Evolutionary conservation across 768 basidiomycete species (phyloP).

Genomic region (Coprinellus aureogranulatus): DNA sequence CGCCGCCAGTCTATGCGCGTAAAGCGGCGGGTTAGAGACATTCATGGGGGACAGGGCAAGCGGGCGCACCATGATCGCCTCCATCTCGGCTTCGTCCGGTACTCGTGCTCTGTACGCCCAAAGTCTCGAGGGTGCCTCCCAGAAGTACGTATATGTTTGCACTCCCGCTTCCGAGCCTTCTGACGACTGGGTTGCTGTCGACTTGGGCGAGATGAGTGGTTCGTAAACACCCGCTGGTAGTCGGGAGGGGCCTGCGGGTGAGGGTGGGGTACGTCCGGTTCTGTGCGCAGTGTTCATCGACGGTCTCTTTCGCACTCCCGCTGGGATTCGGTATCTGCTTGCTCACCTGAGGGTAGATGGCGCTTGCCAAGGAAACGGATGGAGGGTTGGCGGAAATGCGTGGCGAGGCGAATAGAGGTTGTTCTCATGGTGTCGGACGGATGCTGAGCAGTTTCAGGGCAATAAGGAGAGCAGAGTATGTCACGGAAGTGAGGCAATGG

Average conservation of each 20-base stretch:
- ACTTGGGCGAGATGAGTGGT: slow-evolving; percentile 37
- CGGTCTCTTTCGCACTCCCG: too few relatives aligned
- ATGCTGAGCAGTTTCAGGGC: too few relatives aligned
- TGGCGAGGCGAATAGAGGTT: slow-evolving; percentile 18
- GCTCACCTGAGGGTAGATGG: slow-evolving; percentile 34
- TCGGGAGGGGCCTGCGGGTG: slow-evolving; percentile 72
- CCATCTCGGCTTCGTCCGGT: slow-evolving; percentile 58
- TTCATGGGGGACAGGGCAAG: neutral
- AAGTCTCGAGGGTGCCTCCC: slow-evolving; percentile 64
- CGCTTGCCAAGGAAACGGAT: slow-evolving; percentile 66
- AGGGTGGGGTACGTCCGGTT: slow-evolving; percentile 43
- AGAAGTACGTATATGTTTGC: slow-evolving; percentile 45
- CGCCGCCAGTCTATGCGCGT: slow-evolving; percentile 60
- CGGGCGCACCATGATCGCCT: slow-evolving; percentile 58
- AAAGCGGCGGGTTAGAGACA: neutral
- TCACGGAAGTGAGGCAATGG: too few relatives aligned
- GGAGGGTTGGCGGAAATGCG: slow-evolving; percentile 53
- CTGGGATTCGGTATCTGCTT: too few relatives aligned
- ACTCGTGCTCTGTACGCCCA: slow-evolving; percentile 52
- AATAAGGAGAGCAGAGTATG: too few relatives aligned
- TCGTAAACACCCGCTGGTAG: slow-evolving; percentile 45
- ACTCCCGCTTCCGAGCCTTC: slow-evolving; percentile 8
- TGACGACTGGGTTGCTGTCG: slow-evolving; percentile 25
- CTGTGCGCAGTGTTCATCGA: slow-evolving; percentile 19
- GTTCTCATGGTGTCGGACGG: slow-evolving; percentile 7